A percentile compares a stretch with the other conserved stretches of the same genome.
phyloP scores from a whole-genome alignment of 2,329 filamentous ascomycete genomes.

The Ceratocystis lukuohia region DNA sequence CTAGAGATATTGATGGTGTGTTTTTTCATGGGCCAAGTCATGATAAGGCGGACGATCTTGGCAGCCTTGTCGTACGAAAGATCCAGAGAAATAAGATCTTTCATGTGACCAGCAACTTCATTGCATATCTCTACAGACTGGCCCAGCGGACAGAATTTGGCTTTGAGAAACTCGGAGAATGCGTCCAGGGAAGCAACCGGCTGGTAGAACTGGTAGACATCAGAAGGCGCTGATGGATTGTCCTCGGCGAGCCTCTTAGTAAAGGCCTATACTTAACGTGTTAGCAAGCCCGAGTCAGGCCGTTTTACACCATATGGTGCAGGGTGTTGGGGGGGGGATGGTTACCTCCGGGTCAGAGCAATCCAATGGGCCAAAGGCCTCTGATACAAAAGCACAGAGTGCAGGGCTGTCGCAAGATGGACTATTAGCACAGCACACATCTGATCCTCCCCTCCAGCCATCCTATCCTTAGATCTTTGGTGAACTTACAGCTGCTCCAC shows the following conservation, averaged over 20 bases:
- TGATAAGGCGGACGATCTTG: conserved; percentile 50
- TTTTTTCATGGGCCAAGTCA: conserved; percentile 42
- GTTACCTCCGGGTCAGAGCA: conserved; percentile 31
- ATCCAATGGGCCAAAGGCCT: conserved; percentile 42
- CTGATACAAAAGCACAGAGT: conserved; percentile 46
- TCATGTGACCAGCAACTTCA: conserved; percentile 31
- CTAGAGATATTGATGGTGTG: conserved; percentile 3
- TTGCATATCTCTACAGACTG: conserved; percentile 35
- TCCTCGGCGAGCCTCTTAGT: neutral
- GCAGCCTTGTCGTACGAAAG: conserved; percentile 61
- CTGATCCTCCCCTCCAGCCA: no score
- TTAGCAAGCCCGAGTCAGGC: neutral
- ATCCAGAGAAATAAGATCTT: conserved; percentile 53
- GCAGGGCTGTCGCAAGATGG: conserved; percentile 1
- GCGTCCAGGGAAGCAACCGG: conserved; percentile 42
- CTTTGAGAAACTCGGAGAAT: conserved; percentile 41
- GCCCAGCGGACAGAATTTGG: conserved; percentile 37
- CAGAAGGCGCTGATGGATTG: conserved; percentile 25
- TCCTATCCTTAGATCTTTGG: no score
- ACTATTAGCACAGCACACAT: neutral
- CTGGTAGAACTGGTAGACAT: conserved; percentile 59
- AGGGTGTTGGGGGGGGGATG: neutral
- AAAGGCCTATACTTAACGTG: neutral
- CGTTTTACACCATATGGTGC: neutral
- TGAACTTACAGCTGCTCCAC: neutral